Evolutionary conservation across 2,329 filamentous ascomycete species (phyloP), one percentile per base, ranked within the genome.

Genomic region (Calonectria naviculata): DNA sequence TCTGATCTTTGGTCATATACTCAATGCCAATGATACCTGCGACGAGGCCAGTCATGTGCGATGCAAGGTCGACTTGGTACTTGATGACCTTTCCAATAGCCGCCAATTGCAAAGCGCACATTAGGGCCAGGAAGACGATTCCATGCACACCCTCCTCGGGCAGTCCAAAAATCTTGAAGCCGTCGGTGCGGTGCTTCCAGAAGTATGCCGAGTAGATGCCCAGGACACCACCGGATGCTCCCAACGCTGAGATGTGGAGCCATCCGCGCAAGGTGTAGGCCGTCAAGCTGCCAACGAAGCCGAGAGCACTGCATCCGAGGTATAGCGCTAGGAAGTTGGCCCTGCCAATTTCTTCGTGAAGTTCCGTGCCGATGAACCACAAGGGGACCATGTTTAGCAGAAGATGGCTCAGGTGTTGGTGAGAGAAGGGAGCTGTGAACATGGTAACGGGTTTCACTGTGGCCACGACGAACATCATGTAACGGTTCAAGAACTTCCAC

Each of bases 261-360:
- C 84, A 81, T 17, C 85, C 83, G 61, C 84, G 79, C 65, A 89
- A 79, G 56, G 89, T 87, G 68, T 88, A 85, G 56, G 82, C 81
- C 31, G 84, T 76, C 70, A 95, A 83, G 52, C 89, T 90, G n/a
- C 86, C 84, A 71, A 92, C 87, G 70, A 89, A 90, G 10, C 89
- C 90, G 2, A 90, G 49, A 1, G 87, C 85, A 64, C 92, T 93
- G 8, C 87, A 87, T 9, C 87, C 84, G 36, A 93, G 73, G 81
- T 92, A 94, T 36, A 94, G 83, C n/a, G 91, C 88, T 24, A 95
- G 83, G 82, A 95, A 94, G 67, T 89, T 87, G 17, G 89, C 92
- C 13, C 93, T 87, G 13, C 92, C 93, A 29, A 94, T 84, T 75
- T 94, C 92, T 72, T 94, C 91, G 82, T 94, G 92, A 38, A 94